Evolutionary conservation across 441 rosid genomes (phyloP), one percentile per base, ranked within the genome.

Genomic region (Daphne laureola): DNA sequence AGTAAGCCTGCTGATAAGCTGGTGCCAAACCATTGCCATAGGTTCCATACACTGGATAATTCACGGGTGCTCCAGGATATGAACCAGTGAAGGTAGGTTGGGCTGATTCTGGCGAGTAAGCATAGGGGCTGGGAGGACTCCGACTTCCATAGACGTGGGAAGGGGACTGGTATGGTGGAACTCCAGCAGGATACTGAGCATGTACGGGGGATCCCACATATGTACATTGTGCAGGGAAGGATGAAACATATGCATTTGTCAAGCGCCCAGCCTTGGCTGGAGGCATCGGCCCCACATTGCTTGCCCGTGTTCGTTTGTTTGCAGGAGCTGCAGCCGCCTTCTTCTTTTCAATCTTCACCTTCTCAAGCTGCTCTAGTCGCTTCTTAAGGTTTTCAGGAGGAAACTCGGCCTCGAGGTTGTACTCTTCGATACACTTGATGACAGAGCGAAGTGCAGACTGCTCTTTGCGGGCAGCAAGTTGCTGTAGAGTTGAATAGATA

Each of bases 251-350:
- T 31, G 98, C 97, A 55, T 86, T 89, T 21, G 80, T 79, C 72
- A 79, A 62, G 58, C 98, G 94, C 2, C 97, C 98, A 17, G 98
- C 98, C 74, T 92, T 89, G 23, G 98, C 98, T 2, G 97, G 98
- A 66, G 98, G 98, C 97, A 92, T 89, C 18, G 97, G 97, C 49
- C 97, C 97, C 36, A 81, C 86, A 66, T 78, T 86, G 73, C 81
- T 86, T 26, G 94, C 95, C 0, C 97, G 68, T 5, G 97, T 92
- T 74, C 98, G 72, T 64, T 92, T 92, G 78, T 90, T 92, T 1
- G 97, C 97, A 2, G 98, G 97, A 27, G 77, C 87, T 12, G 84
- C 80, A 49, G 73, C 86, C 47, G 94, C 79, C 60, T 80, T 82
- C 53, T 79, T 89, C 90, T 92, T 92, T 70, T 92, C 98, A 0